phyloP scores from a whole-genome alignment of 768 basidiomycete species.

The Tricholoma saponaceum region DNA sequence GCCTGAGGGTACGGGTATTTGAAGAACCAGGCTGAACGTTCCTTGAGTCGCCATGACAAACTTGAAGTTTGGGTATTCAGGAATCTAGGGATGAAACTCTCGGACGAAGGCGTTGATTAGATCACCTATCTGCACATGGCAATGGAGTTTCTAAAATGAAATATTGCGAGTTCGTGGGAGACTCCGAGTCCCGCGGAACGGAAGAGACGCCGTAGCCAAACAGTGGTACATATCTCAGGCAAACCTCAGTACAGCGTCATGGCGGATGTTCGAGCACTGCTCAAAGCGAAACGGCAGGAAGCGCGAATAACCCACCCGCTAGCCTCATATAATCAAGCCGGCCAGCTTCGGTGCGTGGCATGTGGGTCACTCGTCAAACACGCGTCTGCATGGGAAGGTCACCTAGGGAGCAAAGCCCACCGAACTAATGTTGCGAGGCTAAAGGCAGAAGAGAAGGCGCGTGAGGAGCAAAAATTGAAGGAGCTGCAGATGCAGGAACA shows the following conservation, averaged over 20 bases:
- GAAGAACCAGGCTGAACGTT: too few species aligned
- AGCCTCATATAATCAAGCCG: conserved; percentile 61
- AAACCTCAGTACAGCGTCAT: conserved; percentile 31
- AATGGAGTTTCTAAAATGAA: too few species aligned
- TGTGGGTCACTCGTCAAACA: conserved; percentile 68
- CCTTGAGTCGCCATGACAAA: too few species aligned
- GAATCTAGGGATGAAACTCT: too few species aligned
- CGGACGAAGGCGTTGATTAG: too few species aligned
- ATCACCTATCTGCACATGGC: too few species aligned
- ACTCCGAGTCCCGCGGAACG: too few species aligned
- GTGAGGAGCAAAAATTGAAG: conserved; percentile 30
- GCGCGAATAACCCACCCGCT: conserved; percentile 67
- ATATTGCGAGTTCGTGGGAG: too few species aligned
- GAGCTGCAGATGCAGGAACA: conserved; percentile 29
- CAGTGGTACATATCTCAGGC: not conserved
- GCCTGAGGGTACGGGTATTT: too few species aligned
- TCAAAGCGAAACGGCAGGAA: conserved; percentile 82
- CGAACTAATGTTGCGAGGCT: conserved; percentile 60
- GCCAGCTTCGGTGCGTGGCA: conserved; percentile 66
- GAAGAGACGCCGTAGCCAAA: not conserved
- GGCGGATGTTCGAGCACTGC: conserved; percentile 78
- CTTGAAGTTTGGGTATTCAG: too few species aligned
- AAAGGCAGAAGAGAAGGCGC: conserved; percentile 48
- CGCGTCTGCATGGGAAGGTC: conserved; percentile 83
- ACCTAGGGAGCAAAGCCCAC: conserved; percentile 78